Evolutionary conservation across 768 basidiomycete genomes (phyloP).

Genomic region (Xerocomellus dryophilus): DNA sequence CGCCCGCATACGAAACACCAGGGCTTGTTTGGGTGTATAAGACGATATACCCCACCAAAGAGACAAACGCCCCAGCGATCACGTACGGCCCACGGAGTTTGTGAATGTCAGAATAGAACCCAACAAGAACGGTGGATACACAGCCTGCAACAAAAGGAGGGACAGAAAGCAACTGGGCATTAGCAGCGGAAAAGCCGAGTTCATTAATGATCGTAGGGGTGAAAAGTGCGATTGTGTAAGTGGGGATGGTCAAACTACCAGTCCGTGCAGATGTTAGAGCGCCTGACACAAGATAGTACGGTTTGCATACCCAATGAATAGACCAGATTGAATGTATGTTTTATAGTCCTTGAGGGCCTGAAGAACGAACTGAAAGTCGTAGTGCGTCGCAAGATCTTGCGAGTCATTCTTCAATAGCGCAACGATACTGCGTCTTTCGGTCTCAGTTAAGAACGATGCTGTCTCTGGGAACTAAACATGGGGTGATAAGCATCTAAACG

Average conservation of each 20-base stretch:
- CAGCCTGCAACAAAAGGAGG: conserved; percentile 49
- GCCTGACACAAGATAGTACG: background rate
- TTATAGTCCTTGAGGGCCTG: conserved; percentile 50
- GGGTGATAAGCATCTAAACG: background rate
- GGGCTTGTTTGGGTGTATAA: conserved; percentile 35
- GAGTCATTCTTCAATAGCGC: conserved; percentile 41
- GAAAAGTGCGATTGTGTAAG: conserved; percentile 49
- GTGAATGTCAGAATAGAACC: conserved; percentile 42
- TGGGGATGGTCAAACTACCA: conserved; percentile 40
- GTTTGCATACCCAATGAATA: conserved; percentile 39
- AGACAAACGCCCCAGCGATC: conserved; percentile 39
- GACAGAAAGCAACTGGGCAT: conserved; percentile 47
- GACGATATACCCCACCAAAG: conserved; percentile 52
- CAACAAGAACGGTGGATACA: conserved; percentile 40
- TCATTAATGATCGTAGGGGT: conserved; percentile 48
- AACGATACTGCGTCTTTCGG: conserved; percentile 40
- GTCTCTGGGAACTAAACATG: conserved; percentile 51
- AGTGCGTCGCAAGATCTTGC: conserved; percentile 45
- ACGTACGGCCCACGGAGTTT: conserved; percentile 48
- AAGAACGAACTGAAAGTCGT: conserved; percentile 43
- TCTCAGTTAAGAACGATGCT: conserved; percentile 48
- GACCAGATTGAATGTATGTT: conserved; percentile 29
- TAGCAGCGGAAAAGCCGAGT: conserved; percentile 48
- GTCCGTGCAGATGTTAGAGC: background rate
- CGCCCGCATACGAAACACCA: conserved; percentile 39